Base-by-base conservation (phyloP, 2,329 filamentous ascomycete genomes). In the Cucurbitaria berberidis region DNA sequence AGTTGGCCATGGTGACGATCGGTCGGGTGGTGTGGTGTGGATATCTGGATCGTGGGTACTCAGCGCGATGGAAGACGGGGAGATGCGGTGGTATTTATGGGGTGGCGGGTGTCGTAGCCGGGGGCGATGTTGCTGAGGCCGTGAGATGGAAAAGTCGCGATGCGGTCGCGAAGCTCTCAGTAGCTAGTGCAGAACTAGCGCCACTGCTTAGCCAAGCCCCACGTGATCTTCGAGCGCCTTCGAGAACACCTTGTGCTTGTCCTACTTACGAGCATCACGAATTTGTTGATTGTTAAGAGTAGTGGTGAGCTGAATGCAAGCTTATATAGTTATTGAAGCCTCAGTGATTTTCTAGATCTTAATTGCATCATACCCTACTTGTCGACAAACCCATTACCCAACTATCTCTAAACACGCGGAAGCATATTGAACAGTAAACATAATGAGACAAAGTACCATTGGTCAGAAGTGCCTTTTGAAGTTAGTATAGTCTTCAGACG, bases 1-100 rank as follows among this genome's bases (percentile, higher is more conserved):
- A 98, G 83, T 97, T 97, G 73, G 93, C 93, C 93, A 96, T 96
- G 73, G 24, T 79, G 54, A 40, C 29, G 48, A 52, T 46, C n/a
- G 24, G 24, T 26, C 24, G 24, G 19, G 21, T 30, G 7, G 22
- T 24, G n/a, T 7, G 29, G 13, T 34, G 45, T 22, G 15, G 40
- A 15, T 30, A 8, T 16, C 3, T 21, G 16, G 30, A 21, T 35
- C 35, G 40, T 42, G 49, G 30, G 13, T 10, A 10, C 10, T 5
- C 8, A 32, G 21, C 41, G 41, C 34, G 26, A 36, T 22, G 35
- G 39, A 35, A 47, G 36, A 21, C 22, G 24, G 45, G 39, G 27
- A 24, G 30, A 26, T 41, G 32, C 19, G 46, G 32, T 40, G 42
- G 8, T 41, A 32, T 45, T 47, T 53, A 19, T 48, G 34, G 22